Percentiles rank a stretch among this genome's conserved stretches.
phyloP scores from a whole-genome alignment of 768 basidiomycete species.

The Mycena olivaceomarginata region DNA sequence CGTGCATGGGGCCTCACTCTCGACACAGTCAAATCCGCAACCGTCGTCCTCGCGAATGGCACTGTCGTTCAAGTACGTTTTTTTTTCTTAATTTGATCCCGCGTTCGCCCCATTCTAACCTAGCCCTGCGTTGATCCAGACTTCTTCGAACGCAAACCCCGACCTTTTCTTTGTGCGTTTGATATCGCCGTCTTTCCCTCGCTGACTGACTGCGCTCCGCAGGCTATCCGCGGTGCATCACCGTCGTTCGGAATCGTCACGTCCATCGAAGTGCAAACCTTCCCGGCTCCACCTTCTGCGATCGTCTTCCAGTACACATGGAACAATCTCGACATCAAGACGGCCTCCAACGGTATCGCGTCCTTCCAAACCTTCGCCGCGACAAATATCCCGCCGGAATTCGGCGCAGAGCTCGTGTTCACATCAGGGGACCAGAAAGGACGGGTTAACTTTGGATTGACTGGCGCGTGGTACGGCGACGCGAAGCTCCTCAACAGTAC shows the following conservation, averaged over 20 bases:
- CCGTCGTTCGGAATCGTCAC: slow-evolving; percentile 66
- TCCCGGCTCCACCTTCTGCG: slow-evolving; percentile 59
- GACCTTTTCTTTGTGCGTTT: slow-evolving; percentile 72
- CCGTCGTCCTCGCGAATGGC: slow-evolving; percentile 67
- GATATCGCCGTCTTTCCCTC: neutral
- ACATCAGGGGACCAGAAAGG: slow-evolving; percentile 52
- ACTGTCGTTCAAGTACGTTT: slow-evolving; percentile 49
- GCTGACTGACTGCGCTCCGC: neutral
- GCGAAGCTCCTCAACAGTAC: slow-evolving; percentile 51
- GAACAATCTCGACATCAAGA: slow-evolving; percentile 53
- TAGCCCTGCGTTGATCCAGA: slow-evolving; percentile 40
- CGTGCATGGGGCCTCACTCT: slow-evolving; percentile 71
- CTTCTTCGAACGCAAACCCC: slow-evolving; percentile 58
- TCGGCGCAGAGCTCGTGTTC: slow-evolving; percentile 59
- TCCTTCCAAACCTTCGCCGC: slow-evolving; percentile 60
- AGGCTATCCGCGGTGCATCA: slow-evolving; percentile 65
- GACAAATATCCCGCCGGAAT: slow-evolving; percentile 56
- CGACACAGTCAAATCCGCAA: slow-evolving; percentile 64
- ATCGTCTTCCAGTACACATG: slow-evolving; percentile 61
- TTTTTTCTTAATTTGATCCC: too few species aligned
- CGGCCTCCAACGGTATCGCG: slow-evolving; percentile 55
- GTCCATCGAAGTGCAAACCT: slow-evolving; percentile 61
- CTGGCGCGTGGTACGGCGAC: slow-evolving; percentile 62
- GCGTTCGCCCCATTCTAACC: too few species aligned
- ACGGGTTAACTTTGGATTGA: slow-evolving; percentile 53